Evolutionary conservation across 768 basidiomycete genomes (phyloP).

Genomic region (Phanerochaete sordida): DNA sequence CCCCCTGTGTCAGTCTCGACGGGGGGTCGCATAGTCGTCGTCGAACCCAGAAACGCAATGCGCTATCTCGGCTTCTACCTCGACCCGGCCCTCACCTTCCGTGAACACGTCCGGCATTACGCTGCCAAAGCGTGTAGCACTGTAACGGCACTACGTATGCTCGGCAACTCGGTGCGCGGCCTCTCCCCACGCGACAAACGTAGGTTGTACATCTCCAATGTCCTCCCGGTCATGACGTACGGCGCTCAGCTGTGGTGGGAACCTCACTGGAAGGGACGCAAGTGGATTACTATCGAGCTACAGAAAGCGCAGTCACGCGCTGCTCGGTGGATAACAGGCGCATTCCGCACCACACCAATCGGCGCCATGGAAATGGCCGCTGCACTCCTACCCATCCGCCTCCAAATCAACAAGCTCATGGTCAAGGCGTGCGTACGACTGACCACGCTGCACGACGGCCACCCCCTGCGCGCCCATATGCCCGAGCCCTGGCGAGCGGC

Average conservation of each 20-base stretch:
- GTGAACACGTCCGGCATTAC: conserved; percentile 8
- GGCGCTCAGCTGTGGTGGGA: conserved; percentile 19
- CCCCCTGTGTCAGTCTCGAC: background rate
- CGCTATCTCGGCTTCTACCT: conserved; percentile 17
- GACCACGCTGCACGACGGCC: too few species aligned
- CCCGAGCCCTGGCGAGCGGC: too few species aligned
- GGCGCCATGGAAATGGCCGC: conserved; percentile 12
- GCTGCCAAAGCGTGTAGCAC: conserved; percentile 13
- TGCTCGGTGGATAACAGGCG: conserved; percentile 18
- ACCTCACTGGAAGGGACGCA: conserved; percentile 7
- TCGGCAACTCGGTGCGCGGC: conserved; percentile 18
- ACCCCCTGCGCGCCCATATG: too few species aligned
- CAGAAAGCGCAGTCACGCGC: conserved; percentile 14
- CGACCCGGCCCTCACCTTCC: conserved; percentile 10
- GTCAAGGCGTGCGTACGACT: background rate
- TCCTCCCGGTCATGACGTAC: conserved; percentile 19
- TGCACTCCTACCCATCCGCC: conserved; percentile 13
- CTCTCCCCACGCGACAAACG: conserved; percentile 12
- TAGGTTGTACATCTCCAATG: conserved; percentile 13
- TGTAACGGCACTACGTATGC: conserved; percentile 4
- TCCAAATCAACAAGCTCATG: conserved; percentile 12
- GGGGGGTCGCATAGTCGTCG: background rate
- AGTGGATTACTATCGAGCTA: conserved; percentile 5
- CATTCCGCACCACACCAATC: conserved; percentile 17
- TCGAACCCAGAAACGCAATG: background rate